A percentile compares a stretch with the other conserved stretches of the same genome.
phyloP scores from a whole-genome alignment of 1,284 basidiomycete genomes.

The Pyrrhoderma noxium region DNA sequence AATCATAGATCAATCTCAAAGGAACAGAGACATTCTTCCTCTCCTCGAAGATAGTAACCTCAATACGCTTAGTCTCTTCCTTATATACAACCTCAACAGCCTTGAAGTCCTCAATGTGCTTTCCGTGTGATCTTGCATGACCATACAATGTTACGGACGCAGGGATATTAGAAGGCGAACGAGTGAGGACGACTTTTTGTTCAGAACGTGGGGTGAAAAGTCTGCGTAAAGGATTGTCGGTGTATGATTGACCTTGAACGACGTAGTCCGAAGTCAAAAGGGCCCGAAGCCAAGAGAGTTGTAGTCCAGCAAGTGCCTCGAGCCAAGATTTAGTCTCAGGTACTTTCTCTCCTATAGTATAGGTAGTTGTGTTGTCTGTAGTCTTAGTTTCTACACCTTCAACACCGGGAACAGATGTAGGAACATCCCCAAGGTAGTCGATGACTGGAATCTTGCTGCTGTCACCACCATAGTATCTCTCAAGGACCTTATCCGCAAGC shows the following conservation, averaged over 20 bases:
- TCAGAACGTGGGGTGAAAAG: conserved; percentile 76
- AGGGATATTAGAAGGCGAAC: conserved; percentile 39
- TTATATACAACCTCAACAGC: conserved; percentile 73
- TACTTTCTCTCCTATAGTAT: conserved; percentile 47
- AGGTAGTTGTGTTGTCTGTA: conserved; percentile 43
- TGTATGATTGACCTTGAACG: conserved; percentile 77
- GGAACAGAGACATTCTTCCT: conserved; percentile 73
- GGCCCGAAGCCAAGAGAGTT: conserved; percentile 84
- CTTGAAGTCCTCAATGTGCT: conserved; percentile 73
- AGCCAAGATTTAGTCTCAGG: conserved; percentile 75
- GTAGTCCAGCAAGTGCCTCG: conserved; percentile 73
- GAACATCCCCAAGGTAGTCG: conserved; percentile 77
- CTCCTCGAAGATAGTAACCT: conserved; percentile 81
- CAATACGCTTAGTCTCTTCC: conserved; percentile 50
- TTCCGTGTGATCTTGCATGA: conserved; percentile 73
- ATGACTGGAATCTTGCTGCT: conserved; percentile 70
- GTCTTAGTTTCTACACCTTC: conserved; percentile 46
- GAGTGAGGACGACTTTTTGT: conserved; percentile 69
- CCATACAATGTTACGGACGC: conserved; percentile 63
- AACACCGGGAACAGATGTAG: conserved; percentile 26
- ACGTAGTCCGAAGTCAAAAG: conserved; percentile 78
- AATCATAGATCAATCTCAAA: conserved; percentile 76
- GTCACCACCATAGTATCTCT: conserved; percentile 77
- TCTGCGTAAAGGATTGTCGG: conserved; percentile 87
- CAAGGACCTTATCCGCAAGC: conserved; percentile 78